Percentiles rank a stretch among this genome's conserved stretches.
Evolutionary conservation across 1,139 yeast species (phyloP).

Genomic region (Citeromyces hawaiiensis): DNA sequence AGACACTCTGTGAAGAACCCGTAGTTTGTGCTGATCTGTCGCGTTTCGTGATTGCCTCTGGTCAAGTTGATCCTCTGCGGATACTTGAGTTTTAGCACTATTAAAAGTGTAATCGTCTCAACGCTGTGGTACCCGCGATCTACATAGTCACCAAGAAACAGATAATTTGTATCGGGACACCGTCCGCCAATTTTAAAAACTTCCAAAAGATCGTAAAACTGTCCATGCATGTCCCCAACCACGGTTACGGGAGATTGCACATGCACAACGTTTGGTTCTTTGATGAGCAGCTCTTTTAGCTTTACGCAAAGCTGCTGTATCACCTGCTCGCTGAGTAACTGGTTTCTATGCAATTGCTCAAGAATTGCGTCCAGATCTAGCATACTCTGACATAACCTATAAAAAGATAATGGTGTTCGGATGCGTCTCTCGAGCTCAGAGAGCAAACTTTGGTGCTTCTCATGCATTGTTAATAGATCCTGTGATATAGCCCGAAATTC

Average conservation of each 20-base stretch:
- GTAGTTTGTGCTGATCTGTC: constrained; percentile 92
- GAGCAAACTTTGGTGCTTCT: too few species aligned
- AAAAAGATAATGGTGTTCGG: not conserved
- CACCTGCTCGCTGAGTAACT: constrained; percentile 56
- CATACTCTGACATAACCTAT: constrained; percentile 1
- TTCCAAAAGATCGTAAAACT: constrained; percentile 84
- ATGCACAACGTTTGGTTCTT: constrained; percentile 78
- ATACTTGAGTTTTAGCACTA: constrained; percentile 76
- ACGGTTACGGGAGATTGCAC: constrained; percentile 82
- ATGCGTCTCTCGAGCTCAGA: too few species aligned
- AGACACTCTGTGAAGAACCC: constrained; percentile 94
- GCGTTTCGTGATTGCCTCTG: constrained; percentile 90
- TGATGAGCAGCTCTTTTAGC: constrained; percentile 60
- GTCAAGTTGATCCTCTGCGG: constrained; percentile 73
- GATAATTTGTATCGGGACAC: constrained; percentile 86
- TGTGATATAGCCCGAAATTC: too few species aligned
- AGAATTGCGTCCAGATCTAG: constrained; percentile 52
- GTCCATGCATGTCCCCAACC: constrained; percentile 99
- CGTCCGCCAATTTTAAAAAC: constrained; percentile 88
- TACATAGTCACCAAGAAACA: constrained; percentile 89
- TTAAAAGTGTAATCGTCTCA: constrained; percentile 76
- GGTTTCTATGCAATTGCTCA: constrained; percentile 47
- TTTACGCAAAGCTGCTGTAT: constrained; percentile 53
- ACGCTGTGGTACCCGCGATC: constrained; percentile 83
- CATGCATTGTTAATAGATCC: too few species aligned